Conservation (phyloP, 2,329 filamentous ascomycete species). For the Chaetothyriales sp. region DNA sequence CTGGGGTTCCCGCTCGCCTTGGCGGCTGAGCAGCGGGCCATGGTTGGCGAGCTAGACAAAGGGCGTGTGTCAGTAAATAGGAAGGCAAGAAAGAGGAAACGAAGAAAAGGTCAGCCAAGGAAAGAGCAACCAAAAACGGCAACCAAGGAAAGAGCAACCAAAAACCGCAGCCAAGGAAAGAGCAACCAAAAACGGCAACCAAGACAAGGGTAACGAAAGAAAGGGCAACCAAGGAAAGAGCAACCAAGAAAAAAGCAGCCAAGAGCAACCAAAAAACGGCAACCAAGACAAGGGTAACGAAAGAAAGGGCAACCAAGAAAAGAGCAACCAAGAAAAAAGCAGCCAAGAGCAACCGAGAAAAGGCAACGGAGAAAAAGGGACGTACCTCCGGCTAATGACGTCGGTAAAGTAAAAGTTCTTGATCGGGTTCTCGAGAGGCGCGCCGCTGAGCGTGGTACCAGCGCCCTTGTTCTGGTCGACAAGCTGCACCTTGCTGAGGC, state of each 20-base stretch:
- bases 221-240: slow-evolving; percentile 4
- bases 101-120: background rate
- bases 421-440: slow-evolving; percentile 69
- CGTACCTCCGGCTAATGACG: slow-evolving; percentile 85
- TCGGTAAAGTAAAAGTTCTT: slow-evolving; percentile 99
- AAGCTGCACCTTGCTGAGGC: slow-evolving; percentile 82
- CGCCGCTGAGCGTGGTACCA: slow-evolving; percentile 49
- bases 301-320: background rate
- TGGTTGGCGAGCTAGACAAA: slow-evolving; percentile 68
- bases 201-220: background rate
- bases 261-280: background rate
- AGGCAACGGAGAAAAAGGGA: slow-evolving; percentile 10
- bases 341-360: slow-evolving; percentile 6
- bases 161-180: slow-evolving; percentile 2
- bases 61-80: too few relatives aligned
- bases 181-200: background rate
- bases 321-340: background rate
- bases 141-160: too few relatives aligned
- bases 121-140: slow-evolving; percentile 2
- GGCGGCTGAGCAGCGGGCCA: slow-evolving; percentile 91
- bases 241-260: slow-evolving; percentile 3
- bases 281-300: background rate
- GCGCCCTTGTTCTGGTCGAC: slow-evolving; percentile 91
- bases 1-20: slow-evolving; percentile 70
- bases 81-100: too few relatives aligned